These are phyloP conservation scores for Rhytidhysteron rufulum DNA, from an alignment of 2,329 filamentous ascomycete genomes.

Conservation along the genomic window DNA sequence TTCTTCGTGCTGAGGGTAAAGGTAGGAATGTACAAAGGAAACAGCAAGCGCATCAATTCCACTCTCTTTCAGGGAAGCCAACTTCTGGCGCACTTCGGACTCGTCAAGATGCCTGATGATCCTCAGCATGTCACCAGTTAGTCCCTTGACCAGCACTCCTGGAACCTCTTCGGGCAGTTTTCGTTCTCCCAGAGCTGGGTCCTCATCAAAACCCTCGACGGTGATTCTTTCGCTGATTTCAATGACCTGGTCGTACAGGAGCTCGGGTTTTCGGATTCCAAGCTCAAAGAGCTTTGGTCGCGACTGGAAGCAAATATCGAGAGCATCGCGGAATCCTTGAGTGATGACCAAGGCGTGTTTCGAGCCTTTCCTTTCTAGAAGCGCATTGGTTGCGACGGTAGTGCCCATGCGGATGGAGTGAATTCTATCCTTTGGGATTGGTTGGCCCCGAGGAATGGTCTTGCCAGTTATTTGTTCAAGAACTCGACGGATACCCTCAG, in stretches of 20 bases:
- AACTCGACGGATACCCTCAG: too few species aligned
- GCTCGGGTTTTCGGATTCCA: conserved; percentile 16
- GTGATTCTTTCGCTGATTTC: conserved; percentile 22
- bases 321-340: too few species aligned
- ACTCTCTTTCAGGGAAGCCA: conserved; percentile 23
- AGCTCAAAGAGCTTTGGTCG: conserved; percentile 23
- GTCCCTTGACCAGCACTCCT: conserved; percentile 10
- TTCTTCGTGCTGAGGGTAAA: conserved; percentile 28
- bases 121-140: conserved; percentile 15
- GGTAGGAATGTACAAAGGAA: conserved; percentile 30
- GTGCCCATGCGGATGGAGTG: too few species aligned
- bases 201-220: conserved; percentile 16
- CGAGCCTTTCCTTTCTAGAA: too few species aligned
- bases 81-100: conserved; percentile 5
- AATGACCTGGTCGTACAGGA: conserved; percentile 14
- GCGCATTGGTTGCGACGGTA: too few species aligned
- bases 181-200: too few species aligned
- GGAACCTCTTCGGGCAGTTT: conserved; percentile 5
- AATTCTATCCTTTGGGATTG: too few species aligned
- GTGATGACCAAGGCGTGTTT: too few species aligned
- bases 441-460: too few species aligned
- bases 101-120: conserved; percentile 10
- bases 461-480: too few species aligned
- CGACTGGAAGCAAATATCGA: conserved; percentile 20
- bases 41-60: conserved; percentile 36